Evolutionary conservation across 139 green algal species (phyloP).

Genomic region (Volvox africanus): DNA sequence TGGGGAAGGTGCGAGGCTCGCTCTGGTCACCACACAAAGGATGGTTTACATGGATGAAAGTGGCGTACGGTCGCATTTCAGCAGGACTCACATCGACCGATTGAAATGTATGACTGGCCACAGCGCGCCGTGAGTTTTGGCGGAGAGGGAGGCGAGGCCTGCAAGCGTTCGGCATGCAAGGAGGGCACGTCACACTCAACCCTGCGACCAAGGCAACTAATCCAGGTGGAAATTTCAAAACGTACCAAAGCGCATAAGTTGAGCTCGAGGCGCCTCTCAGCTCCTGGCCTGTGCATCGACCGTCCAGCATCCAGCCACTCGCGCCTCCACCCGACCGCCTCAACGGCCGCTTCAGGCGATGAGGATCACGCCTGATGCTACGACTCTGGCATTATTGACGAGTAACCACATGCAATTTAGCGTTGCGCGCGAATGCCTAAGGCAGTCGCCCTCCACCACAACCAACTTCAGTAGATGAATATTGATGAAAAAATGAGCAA

Average conservation of each 20-base stretch:
- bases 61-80: not conserved
- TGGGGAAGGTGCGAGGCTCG: not conserved
- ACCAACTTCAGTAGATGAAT: slow-evolving; percentile 4
- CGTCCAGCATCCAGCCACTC: slow-evolving; percentile 31
- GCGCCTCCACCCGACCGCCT: slow-evolving; percentile 33
- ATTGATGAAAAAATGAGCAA: too few species aligned
- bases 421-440: not conserved
- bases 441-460: slow-evolving; percentile 7
- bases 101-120: not conserved
- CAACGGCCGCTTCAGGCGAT: not conserved
- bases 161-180: not conserved
- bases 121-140: not conserved
- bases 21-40: not conserved
- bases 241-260: not conserved
- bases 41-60: not conserved
- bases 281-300: slow-evolving; percentile 18
- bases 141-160: slow-evolving; percentile 9
- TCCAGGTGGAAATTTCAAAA: not conserved
- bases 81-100: not conserved
- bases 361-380: not conserved
- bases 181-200: not conserved
- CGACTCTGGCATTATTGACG: not conserved
- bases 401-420: not conserved
- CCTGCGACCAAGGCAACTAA: not conserved
- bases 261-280: slow-evolving; percentile 21